A percentile compares a stretch with the other conserved stretches of the same genome.
Conservation (phyloP, 2,329 filamentous ascomycete genomes). For the Aspergillus fumigatiaffinis region DNA sequence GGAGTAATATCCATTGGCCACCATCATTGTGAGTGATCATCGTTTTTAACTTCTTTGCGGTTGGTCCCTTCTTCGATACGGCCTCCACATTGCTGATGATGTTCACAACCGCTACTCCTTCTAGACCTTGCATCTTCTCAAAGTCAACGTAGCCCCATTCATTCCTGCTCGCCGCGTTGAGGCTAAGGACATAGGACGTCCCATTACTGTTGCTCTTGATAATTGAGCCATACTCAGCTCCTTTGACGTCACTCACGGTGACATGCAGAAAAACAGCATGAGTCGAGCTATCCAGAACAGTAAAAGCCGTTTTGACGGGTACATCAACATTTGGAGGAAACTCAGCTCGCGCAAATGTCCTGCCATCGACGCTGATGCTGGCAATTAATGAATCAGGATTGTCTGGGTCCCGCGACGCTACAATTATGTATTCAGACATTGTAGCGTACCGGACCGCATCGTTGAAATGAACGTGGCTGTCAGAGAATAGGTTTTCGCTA, state of each 20-base stretch:
- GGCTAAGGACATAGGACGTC: conserved; percentile 85
- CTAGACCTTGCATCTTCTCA: conserved; percentile 88
- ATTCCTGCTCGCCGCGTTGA: conserved; percentile 78
- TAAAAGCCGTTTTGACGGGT: conserved; percentile 76
- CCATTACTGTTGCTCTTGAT: conserved; percentile 99
- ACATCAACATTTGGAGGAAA: conserved; percentile 85
- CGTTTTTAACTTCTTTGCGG: conserved; percentile 76
- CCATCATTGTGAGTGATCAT: conserved; percentile 97
- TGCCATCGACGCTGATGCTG: conserved; percentile 79
- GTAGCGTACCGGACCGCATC: conserved; percentile 83
- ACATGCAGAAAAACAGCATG: conserved; percentile 95
- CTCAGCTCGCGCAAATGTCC: conserved; percentile 72
- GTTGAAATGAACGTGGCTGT: conserved; percentile 60
- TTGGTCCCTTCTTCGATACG: conserved; percentile 53
- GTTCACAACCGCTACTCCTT: conserved; percentile 87
- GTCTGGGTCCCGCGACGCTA: conserved; percentile 64
- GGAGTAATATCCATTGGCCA: conserved; percentile 74
- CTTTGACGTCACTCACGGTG: conserved; percentile 63
- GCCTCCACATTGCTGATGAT: conserved; percentile 71
- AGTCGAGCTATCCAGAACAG: conserved; percentile 88
- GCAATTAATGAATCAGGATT: conserved; percentile 68
- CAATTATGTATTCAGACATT: conserved; percentile 94
- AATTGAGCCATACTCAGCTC: conserved; percentile 74
- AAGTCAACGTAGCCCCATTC: conserved; percentile 80
- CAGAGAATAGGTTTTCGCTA: conserved; percentile 73